phyloP scores from a whole-genome alignment of 306 rosid species.

The Quercus engelmannii region DNA sequence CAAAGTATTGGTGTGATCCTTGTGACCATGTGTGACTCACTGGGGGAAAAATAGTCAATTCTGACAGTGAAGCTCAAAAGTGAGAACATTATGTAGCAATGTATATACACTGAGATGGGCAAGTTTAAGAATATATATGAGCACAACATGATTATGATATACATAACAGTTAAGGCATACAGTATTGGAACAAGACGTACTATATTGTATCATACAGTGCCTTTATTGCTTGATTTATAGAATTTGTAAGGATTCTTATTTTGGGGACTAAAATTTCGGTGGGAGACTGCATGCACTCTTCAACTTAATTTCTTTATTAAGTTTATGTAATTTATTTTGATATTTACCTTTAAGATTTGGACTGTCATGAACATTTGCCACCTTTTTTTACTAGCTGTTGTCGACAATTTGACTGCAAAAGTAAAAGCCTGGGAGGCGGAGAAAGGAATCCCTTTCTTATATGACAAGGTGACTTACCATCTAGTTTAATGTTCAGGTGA shows the following conservation, averaged over 20 bases:
- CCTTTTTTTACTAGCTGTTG: conserved; percentile 46
- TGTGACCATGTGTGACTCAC: neutral
- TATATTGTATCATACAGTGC: neutral
- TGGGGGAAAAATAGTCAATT: neutral
- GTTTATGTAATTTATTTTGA: conserved; percentile 4
- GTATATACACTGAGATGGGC: neutral
- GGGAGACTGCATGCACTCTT: neutral
- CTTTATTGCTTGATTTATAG: neutral
- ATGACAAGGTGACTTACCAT: conserved; percentile 66
- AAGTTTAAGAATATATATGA: neutral
- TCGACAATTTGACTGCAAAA: conserved; percentile 69
- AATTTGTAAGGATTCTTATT: neutral
- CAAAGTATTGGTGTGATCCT: neutral
- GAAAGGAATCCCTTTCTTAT: conserved; percentile 77
- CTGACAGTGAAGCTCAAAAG: neutral
- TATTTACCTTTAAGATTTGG: neutral
- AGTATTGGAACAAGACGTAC: neutral
- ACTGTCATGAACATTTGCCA: neutral
- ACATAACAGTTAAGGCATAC: neutral
- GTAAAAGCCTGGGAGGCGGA: conserved; percentile 86
- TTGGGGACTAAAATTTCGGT: neutral
- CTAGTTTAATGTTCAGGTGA: conserved; percentile 1
- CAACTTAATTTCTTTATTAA: neutral
- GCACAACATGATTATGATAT: neutral
- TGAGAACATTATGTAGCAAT: neutral